Percentiles rank a stretch among this genome's conserved stretches.
phyloP scores from a whole-genome alignment of 1,284 basidiomycete species.

The Sphagnurus paluster region DNA sequence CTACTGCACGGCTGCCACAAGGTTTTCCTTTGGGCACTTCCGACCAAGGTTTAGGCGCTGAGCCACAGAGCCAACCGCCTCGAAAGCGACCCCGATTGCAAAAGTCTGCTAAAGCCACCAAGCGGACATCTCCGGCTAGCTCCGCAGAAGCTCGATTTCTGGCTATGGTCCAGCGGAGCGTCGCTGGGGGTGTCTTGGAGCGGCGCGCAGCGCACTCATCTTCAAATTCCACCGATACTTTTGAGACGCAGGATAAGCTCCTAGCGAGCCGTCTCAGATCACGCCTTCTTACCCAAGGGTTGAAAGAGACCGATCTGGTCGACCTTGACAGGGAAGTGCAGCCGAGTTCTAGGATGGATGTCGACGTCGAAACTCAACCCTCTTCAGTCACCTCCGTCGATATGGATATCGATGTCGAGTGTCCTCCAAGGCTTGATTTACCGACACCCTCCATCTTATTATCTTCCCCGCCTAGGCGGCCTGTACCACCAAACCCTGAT shows the following conservation, averaged over 20 bases:
- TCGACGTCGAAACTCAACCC: slow-evolving; percentile 10
- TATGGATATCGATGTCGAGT: slow-evolving; percentile 23
- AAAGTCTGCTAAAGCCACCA: slow-evolving; percentile 9
- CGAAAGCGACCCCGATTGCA: slow-evolving; percentile 22
- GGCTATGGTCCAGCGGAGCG: slow-evolving; percentile 20
- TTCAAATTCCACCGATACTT: slow-evolving; percentile 1
- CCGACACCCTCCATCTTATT: not conserved
- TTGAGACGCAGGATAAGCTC: slow-evolving; percentile 20
- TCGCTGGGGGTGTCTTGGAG: slow-evolving; percentile 17
- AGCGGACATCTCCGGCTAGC: slow-evolving; percentile 1
- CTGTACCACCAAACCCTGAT: slow-evolving; percentile 7
- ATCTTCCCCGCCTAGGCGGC: slow-evolving; percentile 8
- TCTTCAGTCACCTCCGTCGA: slow-evolving; percentile 17
- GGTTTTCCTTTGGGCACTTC: not conserved
- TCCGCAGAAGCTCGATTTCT: slow-evolving; percentile 18
- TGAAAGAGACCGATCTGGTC: slow-evolving; percentile 14
- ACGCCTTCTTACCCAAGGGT: slow-evolving; percentile 17
- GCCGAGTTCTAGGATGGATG: slow-evolving; percentile 12
- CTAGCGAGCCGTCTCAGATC: slow-evolving; percentile 20
- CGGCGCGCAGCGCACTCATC: slow-evolving; percentile 7
- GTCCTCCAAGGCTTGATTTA: slow-evolving; percentile 1
- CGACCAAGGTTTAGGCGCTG: slow-evolving; percentile 6
- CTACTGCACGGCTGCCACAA: slow-evolving; percentile 9
- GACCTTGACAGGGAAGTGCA: slow-evolving; percentile 11
- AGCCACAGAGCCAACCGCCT: slow-evolving; percentile 15